Evolutionary conservation across 768 basidiomycete genomes (phyloP).

Genomic region (Obba rivulosa): DNA sequence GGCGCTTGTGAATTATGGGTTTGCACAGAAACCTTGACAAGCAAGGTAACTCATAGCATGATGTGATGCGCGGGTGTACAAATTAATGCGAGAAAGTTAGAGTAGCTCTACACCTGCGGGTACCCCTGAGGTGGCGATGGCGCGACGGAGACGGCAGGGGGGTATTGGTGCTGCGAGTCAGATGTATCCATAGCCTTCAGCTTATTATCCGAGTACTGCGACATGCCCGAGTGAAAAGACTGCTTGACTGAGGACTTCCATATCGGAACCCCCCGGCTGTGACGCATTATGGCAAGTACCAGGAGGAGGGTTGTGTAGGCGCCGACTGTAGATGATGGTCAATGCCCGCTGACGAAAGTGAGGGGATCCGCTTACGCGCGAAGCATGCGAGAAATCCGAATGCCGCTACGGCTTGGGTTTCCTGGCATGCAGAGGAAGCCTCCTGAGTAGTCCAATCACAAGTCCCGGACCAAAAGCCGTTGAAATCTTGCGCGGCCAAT

Average conservation of each 20-base stretch:
- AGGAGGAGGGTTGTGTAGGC: constrained; percentile 11
- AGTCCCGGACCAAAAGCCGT: constrained; percentile 3
- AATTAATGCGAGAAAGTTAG: no score
- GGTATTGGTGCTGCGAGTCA: no score
- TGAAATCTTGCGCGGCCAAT: constrained; percentile 10
- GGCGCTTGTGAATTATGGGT: no score
- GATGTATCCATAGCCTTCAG: no score
- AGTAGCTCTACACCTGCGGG: no score
- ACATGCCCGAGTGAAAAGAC: neutral
- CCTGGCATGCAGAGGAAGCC: constrained; percentile 18
- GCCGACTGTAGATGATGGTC: constrained; percentile 6
- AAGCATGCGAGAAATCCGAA: constrained; percentile 23
- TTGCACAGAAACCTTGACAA: no score
- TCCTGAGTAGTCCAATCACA: constrained; percentile 1
- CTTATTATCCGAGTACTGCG: neutral
- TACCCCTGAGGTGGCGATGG: no score
- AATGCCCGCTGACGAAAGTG: no score
- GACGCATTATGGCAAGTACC: constrained; percentile 10
- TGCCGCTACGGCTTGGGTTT: constrained; percentile 22
- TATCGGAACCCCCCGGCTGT: constrained; percentile 5
- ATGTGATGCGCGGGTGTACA: no score
- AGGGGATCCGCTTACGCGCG: constrained; percentile 8
- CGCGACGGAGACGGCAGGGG: no score
- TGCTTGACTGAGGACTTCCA: constrained; percentile 11
- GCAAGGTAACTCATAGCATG: no score